Conservation (phyloP, 2,329 filamentous ascomycete species). For the Xylaria sp. region DNA sequence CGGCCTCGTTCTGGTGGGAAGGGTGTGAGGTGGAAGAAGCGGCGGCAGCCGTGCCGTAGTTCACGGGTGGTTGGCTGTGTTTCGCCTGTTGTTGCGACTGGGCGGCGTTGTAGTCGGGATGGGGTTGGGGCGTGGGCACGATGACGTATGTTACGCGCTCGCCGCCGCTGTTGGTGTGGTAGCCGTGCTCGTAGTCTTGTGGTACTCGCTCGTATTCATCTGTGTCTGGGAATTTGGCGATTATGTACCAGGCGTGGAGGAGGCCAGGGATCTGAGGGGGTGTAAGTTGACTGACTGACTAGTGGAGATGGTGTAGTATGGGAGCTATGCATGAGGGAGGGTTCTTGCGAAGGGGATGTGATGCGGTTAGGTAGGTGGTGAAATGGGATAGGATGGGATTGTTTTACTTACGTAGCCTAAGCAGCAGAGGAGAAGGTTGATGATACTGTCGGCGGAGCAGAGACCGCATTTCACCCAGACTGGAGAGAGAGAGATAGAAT, state of each 20-base stretch:
- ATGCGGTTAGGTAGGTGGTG: too few species aligned
- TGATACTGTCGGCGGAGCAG: slow-evolving; percentile 90
- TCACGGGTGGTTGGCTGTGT: slow-evolving; percentile 53
- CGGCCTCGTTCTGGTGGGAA: slow-evolving; percentile 32
- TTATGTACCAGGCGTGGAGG: slow-evolving; percentile 98
- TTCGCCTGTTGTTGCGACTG: slow-evolving; percentile 49
- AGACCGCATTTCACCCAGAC: slow-evolving; percentile 98
- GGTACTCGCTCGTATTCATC: slow-evolving; percentile 75
- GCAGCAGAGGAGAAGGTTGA: slow-evolving; percentile 91
- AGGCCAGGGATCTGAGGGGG: slow-evolving; percentile 77
- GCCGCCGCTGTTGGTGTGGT: not conserved
- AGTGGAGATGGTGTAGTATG: too few species aligned
- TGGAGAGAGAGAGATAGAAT: slow-evolving; percentile 52
- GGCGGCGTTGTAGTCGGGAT: slow-evolving; percentile 47
- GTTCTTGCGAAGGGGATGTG: too few species aligned
- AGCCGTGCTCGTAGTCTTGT: slow-evolving; percentile 58
- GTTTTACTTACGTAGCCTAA: slow-evolving; percentile 73
- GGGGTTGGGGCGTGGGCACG: slow-evolving; percentile 57
- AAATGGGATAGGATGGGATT: too few species aligned
- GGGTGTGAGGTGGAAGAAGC: slow-evolving; percentile 40
- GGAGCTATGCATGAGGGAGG: too few species aligned
- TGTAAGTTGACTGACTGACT: too few species aligned
- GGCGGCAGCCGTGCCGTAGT: slow-evolving; percentile 66
- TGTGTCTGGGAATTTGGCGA: slow-evolving; percentile 86
- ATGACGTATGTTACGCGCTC: slow-evolving; percentile 78